Evolutionary conservation across 2,329 filamentous ascomycete genomes (phyloP).

Genomic region (Knufia petricola): DNA sequence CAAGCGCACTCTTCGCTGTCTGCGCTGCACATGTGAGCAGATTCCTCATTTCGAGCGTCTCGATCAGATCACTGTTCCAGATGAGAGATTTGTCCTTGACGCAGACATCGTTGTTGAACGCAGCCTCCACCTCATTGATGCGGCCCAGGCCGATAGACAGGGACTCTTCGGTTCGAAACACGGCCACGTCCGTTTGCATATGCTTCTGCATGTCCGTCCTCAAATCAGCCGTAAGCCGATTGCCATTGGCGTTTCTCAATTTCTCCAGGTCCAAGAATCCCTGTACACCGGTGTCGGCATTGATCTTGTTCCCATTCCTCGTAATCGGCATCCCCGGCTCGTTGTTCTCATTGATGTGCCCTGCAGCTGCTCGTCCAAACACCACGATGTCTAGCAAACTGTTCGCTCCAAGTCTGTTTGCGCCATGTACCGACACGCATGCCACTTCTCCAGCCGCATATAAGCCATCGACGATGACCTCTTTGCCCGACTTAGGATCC

Average conservation of each 20-base stretch:
- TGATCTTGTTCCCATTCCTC: conserved; percentile 46
- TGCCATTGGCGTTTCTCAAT: conserved; percentile 65
- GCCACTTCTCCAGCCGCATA: conserved; percentile 86
- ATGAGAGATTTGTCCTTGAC: conserved; percentile 95
- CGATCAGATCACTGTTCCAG: conserved; percentile 89
- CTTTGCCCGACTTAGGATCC: conserved; percentile 59
- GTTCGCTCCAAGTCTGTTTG: conserved; percentile 85
- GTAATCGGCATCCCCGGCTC: conserved; percentile 60
- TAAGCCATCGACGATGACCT: conserved; percentile 75
- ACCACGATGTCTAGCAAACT: conserved; percentile 83
- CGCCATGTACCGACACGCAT: conserved; percentile 84
- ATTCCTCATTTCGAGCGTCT: conserved; percentile 77
- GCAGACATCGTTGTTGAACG: conserved; percentile 61
- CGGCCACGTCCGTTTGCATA: conserved; percentile 87
- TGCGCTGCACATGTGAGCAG: conserved; percentile 75
- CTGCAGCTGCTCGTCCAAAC: conserved; percentile 79
- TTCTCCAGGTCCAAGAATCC: conserved; percentile 71
- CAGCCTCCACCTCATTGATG: conserved; percentile 68
- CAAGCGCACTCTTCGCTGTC: conserved; percentile 71
- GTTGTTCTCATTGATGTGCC: conserved; percentile 85
- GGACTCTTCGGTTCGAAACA: conserved; percentile 80
- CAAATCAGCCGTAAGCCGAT: conserved; percentile 72
- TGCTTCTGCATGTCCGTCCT: conserved; percentile 82
- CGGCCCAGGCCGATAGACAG: conserved; percentile 75
- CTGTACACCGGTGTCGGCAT: conserved; percentile 66